Base-by-base conservation (phyloP, 306 rosid genomes). In the Alnus rubra region DNA sequence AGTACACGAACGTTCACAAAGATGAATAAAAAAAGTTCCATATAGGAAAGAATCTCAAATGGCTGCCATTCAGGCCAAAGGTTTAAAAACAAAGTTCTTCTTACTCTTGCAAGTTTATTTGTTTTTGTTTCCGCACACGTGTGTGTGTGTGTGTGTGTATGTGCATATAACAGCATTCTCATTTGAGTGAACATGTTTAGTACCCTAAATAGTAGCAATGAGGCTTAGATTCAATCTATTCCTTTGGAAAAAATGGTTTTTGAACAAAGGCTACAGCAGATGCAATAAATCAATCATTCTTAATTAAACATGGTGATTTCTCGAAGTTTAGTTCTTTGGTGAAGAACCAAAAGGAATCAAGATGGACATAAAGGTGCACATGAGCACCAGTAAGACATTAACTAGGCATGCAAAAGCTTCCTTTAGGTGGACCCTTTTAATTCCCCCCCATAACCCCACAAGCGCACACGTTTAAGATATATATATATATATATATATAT, bases 21-120 rank as follows among this genome's bases (percentile, higher is more conserved):
- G 60, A 77, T 42, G 42, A 59, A 83, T 67, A 15, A 79, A 49
- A 83, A 33, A 80, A 23, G 35, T 55, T 63, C 65, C 67, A 9
- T 28, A 48, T 18, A 31, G 51, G 13, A 49, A 60, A 49, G 15
- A 60, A 60, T 53, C n/a, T 69, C 70, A 53, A 55, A 85, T 13
- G 7, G 35, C 44, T 47, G 65, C 70, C 76, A 59, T 76, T 28
- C 73, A 44, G n/a, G 64, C 77, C 56, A 19, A 42, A 51, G 35
- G 54, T 67, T 74, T 69, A 56, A 44, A 65, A 33, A 75, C 60
- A 71, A 80, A 55, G 9, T 28, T 12, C 3, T 5, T 5, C 18
- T 42, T 16, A n/a, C 59, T 73, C 28, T 14, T 16, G 70, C 47
- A 73, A 54, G 28, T 16, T 73, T 51, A 10, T 73, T 23, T 51